phyloP scores from a whole-genome alignment of 2,329 filamentous ascomycete species.

The Fusarium gaditjirri region DNA sequence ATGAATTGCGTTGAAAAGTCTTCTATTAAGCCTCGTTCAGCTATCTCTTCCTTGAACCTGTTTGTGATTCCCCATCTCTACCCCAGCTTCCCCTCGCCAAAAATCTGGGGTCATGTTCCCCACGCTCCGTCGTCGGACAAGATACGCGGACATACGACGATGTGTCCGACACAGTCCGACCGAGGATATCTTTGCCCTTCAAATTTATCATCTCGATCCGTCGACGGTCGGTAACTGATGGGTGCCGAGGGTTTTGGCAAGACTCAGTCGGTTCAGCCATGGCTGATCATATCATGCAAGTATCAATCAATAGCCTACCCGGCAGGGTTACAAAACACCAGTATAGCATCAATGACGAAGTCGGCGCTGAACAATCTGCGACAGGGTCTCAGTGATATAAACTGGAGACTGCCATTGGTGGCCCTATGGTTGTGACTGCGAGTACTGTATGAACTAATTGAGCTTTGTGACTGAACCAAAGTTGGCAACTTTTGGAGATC shows the following conservation, averaged over 20 bases:
- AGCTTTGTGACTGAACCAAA: background rate
- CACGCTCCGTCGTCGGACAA: conserved; percentile 18
- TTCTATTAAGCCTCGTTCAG: background rate
- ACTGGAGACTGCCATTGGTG: background rate
- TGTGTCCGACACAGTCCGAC: conserved; percentile 29
- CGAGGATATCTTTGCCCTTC: conserved; percentile 18
- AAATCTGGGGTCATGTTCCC: conserved; percentile 39
- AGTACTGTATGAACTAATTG: background rate
- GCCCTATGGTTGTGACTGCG: background rate
- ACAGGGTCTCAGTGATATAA: background rate
- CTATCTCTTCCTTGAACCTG: background rate
- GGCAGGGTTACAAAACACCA: background rate
- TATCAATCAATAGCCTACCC: background rate
- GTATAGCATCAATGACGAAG: conserved; percentile 26
- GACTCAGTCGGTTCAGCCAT: background rate
- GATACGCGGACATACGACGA: conserved; percentile 38
- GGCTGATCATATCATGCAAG: background rate
- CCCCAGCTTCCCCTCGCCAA: conserved; percentile 39
- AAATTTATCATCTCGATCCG: background rate
- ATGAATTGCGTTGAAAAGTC: background rate
- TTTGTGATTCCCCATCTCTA: conserved; percentile 24
- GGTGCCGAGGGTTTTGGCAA: conserved; percentile 1
- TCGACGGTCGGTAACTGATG: conserved; percentile 18
- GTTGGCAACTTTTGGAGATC: background rate
- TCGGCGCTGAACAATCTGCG: background rate